phyloP scores from a whole-genome alignment of 2,329 filamentous ascomycete genomes.

The Nothopassalora personata region DNA sequence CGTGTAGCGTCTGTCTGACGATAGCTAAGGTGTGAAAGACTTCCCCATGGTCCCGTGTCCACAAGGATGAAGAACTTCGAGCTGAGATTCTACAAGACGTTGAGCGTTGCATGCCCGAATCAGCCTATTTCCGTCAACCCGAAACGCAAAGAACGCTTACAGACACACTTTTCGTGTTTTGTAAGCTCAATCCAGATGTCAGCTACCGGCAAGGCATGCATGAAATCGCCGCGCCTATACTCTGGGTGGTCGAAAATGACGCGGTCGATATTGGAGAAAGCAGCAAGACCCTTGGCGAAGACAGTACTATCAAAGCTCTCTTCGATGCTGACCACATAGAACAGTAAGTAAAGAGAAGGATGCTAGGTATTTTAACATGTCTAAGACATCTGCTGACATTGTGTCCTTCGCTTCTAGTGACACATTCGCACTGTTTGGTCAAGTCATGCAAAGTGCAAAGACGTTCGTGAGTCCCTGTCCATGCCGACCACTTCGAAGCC shows the following conservation, averaged over 20 bases:
- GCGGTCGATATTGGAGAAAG: constrained; percentile 53
- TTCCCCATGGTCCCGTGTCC: constrained; percentile 87
- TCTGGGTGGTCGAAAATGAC: constrained; percentile 79
- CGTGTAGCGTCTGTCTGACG: constrained; percentile 18
- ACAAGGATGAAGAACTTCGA: constrained; percentile 75
- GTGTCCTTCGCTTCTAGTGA: constrained; percentile 43
- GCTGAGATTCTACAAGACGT: constrained; percentile 94
- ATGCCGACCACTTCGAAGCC: constrained; percentile 33
- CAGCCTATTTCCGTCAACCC: constrained; percentile 78
- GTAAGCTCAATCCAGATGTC: constrained; percentile 80
- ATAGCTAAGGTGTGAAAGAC: constrained; percentile 49
- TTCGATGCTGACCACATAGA: constrained; percentile 73
- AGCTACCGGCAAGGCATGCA: constrained; percentile 99
- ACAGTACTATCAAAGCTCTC: constrained; percentile 34
- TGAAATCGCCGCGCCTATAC: constrained; percentile 81
- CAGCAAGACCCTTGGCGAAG: constrained; percentile 28
- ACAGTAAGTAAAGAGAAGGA: constrained; percentile 42
- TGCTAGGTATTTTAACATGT: too few species aligned
- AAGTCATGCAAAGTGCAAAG: constrained; percentile 75
- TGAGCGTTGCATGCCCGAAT: constrained; percentile 81
- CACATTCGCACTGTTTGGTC: constrained; percentile 76
- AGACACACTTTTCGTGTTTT: constrained; percentile 89
- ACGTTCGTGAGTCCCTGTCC: constrained; percentile 49
- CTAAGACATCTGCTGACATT: too few species aligned
- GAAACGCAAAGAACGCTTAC: constrained; percentile 74